A percentile compares a stretch with the other conserved stretches of the same genome.
These are phyloP conservation scores for Phaffia australis DNA, from an alignment of 768 basidiomycete genomes.

Conservation along the genomic window DNA sequence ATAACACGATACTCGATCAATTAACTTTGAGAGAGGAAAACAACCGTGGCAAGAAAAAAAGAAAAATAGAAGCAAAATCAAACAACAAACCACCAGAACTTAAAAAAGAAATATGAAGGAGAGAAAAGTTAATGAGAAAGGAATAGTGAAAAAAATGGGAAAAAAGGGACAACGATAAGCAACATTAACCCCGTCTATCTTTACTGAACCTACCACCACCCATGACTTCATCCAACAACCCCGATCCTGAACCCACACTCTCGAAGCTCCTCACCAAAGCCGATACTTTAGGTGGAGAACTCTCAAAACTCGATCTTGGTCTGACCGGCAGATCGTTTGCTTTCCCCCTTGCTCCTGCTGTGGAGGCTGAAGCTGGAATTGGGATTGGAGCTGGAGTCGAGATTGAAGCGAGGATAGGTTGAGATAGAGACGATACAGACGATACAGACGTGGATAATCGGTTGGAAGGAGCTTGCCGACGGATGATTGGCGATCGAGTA, in stretches of 20 bases:
- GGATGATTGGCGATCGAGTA: neutral
- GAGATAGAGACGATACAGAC: neutral
- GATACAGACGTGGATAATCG: neutral
- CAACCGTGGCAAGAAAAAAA: too few relatives aligned
- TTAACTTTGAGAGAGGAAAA: too few relatives aligned
- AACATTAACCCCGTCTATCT: neutral
- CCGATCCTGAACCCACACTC: neutral
- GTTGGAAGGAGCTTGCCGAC: neutral
- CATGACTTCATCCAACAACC: neutral
- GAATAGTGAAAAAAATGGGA: neutral
- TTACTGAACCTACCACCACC: too few relatives aligned
- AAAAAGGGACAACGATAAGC: neutral
- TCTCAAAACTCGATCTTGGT: neutral
- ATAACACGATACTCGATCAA: too few relatives aligned
- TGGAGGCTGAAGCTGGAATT: neutral
- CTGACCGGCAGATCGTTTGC: neutral
- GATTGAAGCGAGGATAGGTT: neutral
- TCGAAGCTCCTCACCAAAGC: conserved; percentile 11
- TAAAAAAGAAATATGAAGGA: too few relatives aligned
- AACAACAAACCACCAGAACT: too few relatives aligned
- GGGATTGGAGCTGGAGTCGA: neutral
- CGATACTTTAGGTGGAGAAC: neutral
- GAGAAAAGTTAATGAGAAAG: neutral
- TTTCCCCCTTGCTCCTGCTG: too few relatives aligned
- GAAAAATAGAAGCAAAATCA: too few relatives aligned